Evolutionary conservation across 23 red algal genomes (phyloP), one percentile per base, ranked within the genome.

Genomic region (Gracilaria vermiculophylla): DNA sequence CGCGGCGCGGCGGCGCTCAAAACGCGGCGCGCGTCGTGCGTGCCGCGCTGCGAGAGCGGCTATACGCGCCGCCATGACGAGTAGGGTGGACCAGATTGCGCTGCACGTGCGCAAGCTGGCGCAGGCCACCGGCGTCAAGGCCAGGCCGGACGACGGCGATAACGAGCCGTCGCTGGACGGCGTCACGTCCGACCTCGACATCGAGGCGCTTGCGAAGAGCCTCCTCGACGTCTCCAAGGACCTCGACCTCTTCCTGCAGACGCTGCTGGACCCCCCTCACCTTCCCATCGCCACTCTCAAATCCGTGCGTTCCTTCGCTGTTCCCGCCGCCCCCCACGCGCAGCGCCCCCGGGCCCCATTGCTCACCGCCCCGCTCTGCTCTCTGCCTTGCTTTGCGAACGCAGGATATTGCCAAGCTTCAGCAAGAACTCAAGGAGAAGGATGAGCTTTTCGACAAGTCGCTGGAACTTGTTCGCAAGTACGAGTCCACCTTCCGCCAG

Each of bases 191-290:
- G 87, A 91, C 62, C 50, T 91, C 14, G 87, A 91, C 34, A 81
- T 91, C 62, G 87, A 91, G 64, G 87, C 87, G 21, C 48, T 91
- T 4, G 55, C 87, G 36, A 91, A 81, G 62, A 74, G 87, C 28
- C 50, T 91, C 4, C 44, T 91, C 3, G 87, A 91, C 20, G 76
- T 91, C 9, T 69, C 87, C n/a, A 80, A 70, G 60, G 87, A 91
- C 43, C 64, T 91, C 61, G 87, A 91, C 45, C 39, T 72, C 3
- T 91, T 69, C 37, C 32, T 91, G n/a, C 74, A 81, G 45, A 55
- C 64, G 28, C 37, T 91, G 74, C 27, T 80, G 28, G 28, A 91
- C 21, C 76, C 74, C 33, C 75, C 74, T 32, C 33, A 81, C 42
- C 55, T 80, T 24, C 87, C 87, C 35, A 62, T 81, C 0, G 75